These are phyloP conservation scores for Entelexis paramagnoliae DNA, from an alignment of 1,139 yeast genomes.

Conservation along the genomic window DNA sequence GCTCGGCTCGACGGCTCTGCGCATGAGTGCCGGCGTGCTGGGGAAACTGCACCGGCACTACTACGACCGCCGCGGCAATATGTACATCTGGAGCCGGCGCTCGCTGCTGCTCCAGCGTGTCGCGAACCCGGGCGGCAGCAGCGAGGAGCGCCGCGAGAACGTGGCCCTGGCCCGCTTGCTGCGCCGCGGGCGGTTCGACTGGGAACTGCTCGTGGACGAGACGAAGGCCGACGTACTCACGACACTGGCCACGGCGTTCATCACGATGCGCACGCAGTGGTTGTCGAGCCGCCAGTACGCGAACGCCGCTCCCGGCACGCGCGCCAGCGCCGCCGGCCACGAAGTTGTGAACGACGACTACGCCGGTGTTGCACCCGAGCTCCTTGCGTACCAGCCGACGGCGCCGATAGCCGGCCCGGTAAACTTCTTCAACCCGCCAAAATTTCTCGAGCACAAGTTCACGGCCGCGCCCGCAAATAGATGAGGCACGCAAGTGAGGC, in stretches of 20 bases:
- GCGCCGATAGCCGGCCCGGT: slow-evolving; percentile 4
- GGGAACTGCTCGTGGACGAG: slow-evolving; percentile 44
- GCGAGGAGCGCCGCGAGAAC: slow-evolving; percentile 44
- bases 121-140: slow-evolving; percentile 45
- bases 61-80: slow-evolving; percentile 43
- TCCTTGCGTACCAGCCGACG: slow-evolving; percentile 2
- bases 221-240: slow-evolving; percentile 39
- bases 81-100: slow-evolving; percentile 47
- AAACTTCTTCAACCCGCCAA: slow-evolving; percentile 23
- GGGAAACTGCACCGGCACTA: slow-evolving; percentile 34
- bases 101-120: slow-evolving; percentile 44
- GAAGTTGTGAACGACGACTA: neutral
- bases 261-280: slow-evolving; percentile 58
- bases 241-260: slow-evolving; percentile 48
- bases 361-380: neutral
- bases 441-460: slow-evolving; percentile 11
- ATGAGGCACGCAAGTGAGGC: too few relatives aligned
- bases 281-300: slow-evolving; percentile 23
- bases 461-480: neutral
- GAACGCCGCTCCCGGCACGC: neutral
- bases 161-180: slow-evolving; percentile 47
- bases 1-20: slow-evolving; percentile 10
- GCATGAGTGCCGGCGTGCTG: slow-evolving; percentile 29
- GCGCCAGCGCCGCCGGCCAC: neutral
- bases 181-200: slow-evolving; percentile 52